Percentiles rank a stretch among this genome's conserved stretches.
phyloP scores from a whole-genome alignment of 495 filamentous ascomycete species.

The Podospora anserina region DNA sequence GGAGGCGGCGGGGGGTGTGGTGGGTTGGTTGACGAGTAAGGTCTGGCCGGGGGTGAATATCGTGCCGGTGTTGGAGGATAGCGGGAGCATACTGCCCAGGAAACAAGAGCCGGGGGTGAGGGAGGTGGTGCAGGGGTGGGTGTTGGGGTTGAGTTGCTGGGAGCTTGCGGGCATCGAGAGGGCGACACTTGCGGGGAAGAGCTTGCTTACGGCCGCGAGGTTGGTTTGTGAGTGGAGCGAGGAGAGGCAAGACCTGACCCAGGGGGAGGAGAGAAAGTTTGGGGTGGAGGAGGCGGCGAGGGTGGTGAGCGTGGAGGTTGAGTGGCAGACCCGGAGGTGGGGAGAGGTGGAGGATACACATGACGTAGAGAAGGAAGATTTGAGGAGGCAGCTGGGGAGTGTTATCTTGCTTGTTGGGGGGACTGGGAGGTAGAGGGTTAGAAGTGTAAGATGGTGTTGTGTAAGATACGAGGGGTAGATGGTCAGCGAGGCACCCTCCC shows the following conservation, averaged over 20 bases:
- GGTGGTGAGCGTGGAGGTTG: conserved; percentile 78
- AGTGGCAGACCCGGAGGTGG: conserved; percentile 88
- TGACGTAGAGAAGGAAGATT: conserved; percentile 91
- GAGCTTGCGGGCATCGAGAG: conserved; percentile 87
- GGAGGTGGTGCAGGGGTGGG: conserved; percentile 75
- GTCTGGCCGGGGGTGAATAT: conserved; percentile 89
- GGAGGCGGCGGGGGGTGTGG: conserved; percentile 60
- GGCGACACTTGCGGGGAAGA: conserved; percentile 79
- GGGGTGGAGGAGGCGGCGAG: conserved; percentile 70
- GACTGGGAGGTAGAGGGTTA: conserved; percentile 21
- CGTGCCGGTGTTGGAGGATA: conserved; percentile 57
- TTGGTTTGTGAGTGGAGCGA: conserved; percentile 87
- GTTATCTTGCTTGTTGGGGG: conserved; percentile 75
- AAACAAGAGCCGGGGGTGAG: conserved; percentile 67
- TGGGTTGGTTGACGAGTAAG: conserved; percentile 61
- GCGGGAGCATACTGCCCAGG: conserved; percentile 65
- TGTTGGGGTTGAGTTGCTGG: conserved; percentile 63
- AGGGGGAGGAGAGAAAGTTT: conserved; percentile 37
- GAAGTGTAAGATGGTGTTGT: background rate
- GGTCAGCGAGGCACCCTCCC: too few species aligned
- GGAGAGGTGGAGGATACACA: conserved; percentile 98
- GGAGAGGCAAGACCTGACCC: conserved; percentile 37
- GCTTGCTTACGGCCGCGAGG: conserved; percentile 70
- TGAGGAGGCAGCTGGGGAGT: conserved; percentile 83
- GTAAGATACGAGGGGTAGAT: background rate